Evolutionary conservation across 164 flowering plant genomes (phyloP), one percentile per base, ranked within the genome.

Genomic region (Warburgia ugandensis): DNA sequence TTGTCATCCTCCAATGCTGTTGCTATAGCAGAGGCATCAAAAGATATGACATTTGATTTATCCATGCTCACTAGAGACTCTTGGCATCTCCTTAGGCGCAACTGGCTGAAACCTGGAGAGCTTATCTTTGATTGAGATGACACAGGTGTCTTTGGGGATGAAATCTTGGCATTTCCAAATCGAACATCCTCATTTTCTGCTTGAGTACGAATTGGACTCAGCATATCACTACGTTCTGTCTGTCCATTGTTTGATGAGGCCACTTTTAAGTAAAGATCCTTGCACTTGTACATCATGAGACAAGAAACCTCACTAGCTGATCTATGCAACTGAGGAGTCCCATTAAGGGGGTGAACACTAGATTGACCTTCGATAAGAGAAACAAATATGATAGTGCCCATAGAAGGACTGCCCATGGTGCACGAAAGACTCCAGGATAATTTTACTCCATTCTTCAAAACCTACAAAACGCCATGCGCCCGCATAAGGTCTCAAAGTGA

Each of bases 321-420:
- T 21, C 45, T 20, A 11, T 29, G 21, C 29, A 33, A 33, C 45
- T 59, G 62, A 45, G 47, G 52, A 44, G 37, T 49, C 25, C 64
- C 71, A 71, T 45, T 68, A 22, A 20, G 48, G 56, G 38, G 29
- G 48, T 37, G 62, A 45, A 35, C 22, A 13, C 30, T 4, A 5
- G 62, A 32, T 22, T 60, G 70, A 59, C 29, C 43, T 51, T 61
- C 68, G 48, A 83, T 46, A 55, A 80, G 77, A 49, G 66, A 64
- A 32, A 92, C 66, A 71, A 85, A 85, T 23, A 75, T 32, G 23
- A 52, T 56, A 33, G 77, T 77, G 35, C 91, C 95, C 22, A 65
- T 58, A 48, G 70, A 42, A 64, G 94, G 96, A 62, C 57, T 66
- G 22, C 95, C 96, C 81, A 92, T 52, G 22, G 86, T 77, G 60